Percentiles rank a stretch among this genome's conserved stretches.
Evolutionary conservation across 345 rosid genomes (phyloP).

Genomic region (Dovyalis caffra): DNA sequence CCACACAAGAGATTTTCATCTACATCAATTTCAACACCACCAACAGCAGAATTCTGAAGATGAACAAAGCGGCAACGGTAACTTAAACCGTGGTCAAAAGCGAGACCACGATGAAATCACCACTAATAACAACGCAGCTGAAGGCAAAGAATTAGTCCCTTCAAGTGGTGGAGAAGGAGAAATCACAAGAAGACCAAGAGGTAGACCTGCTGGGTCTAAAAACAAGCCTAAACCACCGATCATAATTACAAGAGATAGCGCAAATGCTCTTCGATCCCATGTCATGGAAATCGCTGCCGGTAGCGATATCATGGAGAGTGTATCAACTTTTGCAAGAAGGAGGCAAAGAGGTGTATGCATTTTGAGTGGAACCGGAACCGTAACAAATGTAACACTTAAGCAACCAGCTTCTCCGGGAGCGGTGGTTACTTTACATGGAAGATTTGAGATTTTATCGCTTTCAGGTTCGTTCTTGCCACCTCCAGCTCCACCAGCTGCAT

Average conservation of each 20-base stretch:
- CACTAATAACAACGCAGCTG: slow-evolving; percentile 18
- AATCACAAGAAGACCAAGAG: slow-evolving; percentile 65
- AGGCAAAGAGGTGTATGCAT: slow-evolving; percentile 88
- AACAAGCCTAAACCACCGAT: slow-evolving; percentile 92
- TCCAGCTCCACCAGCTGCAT: slow-evolving; percentile 89
- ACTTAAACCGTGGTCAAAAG: slow-evolving; percentile 51
- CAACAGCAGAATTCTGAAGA: slow-evolving; percentile 51
- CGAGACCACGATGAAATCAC: slow-evolving; percentile 59
- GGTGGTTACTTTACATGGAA: slow-evolving; percentile 78
- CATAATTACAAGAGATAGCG: slow-evolving; percentile 90
- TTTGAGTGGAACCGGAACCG: slow-evolving; percentile 85
- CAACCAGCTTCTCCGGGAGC: slow-evolving; percentile 86
- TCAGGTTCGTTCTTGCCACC: slow-evolving; percentile 92
- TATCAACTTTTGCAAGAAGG: slow-evolving; percentile 70
- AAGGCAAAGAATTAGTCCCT: slow-evolving; percentile 40
- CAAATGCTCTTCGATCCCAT: slow-evolving; percentile 93
- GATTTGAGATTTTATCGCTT: slow-evolving; percentile 86
- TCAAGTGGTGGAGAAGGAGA: slow-evolving; percentile 49
- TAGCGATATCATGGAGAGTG: slow-evolving; percentile 76
- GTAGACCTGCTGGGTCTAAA: slow-evolving; percentile 86
- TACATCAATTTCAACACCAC: slow-evolving; percentile 60
- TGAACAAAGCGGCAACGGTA: slow-evolving; percentile 35
- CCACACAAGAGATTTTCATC: slow-evolving; percentile 74
- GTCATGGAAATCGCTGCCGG: slow-evolving; percentile 83
- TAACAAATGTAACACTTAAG: slow-evolving; percentile 68